Evolutionary conservation across 2,329 filamentous ascomycete species (phyloP), one percentile per base, ranked within the genome.

Genomic region (Coniochaeta pulveracea): DNA sequence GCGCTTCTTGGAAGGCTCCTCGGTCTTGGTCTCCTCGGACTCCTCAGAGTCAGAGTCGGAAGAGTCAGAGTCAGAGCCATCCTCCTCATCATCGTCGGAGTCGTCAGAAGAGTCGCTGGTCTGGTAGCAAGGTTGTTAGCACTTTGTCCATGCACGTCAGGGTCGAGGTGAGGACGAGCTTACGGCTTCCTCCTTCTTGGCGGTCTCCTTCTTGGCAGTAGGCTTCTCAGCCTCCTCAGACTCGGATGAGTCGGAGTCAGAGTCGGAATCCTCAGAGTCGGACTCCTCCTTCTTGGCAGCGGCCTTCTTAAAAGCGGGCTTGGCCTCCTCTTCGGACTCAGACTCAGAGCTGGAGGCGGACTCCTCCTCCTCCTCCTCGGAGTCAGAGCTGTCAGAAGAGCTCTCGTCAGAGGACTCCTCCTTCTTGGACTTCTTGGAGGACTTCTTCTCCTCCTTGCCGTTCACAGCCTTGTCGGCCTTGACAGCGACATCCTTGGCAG

Each of bases 1-100:
- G 57, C 75, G 72, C 71, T 80, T 80, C 68, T 78, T 79, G 46
- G 66, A 56, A 31, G 56, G 51, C 28, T 69, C 63, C 43, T 68
- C 65, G 36, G 57, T 58, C 58, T 66, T 47, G 30, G 44, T 45
- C 40, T 51, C 44, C 44, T 56, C 47, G n/a, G n/a, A n/a, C 42
- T 55, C 44, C 33, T 57, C 51, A 12, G 47, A 48, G 12, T 56
- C 51, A 21, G 49, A 52, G 26, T 47, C 45, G 15, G 47, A 49
- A 43, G 10, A 47, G 45, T 47, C 44, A 18, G 47, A 50, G 27
- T 46, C 52, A 18, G 48, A 49, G 29, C 28, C 29, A 25, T 41
- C 40, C 18, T 37, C 34, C 26, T 19, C 26, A n/a, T 31, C 28
- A 5, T 31, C 28, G n/a, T 31, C 28, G 16, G 19, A 17, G 26